Percentiles rank a stretch among this genome's conserved stretches.
phyloP scores from a whole-genome alignment of 139 green algal genomes.

The Microglena sp. region DNA sequence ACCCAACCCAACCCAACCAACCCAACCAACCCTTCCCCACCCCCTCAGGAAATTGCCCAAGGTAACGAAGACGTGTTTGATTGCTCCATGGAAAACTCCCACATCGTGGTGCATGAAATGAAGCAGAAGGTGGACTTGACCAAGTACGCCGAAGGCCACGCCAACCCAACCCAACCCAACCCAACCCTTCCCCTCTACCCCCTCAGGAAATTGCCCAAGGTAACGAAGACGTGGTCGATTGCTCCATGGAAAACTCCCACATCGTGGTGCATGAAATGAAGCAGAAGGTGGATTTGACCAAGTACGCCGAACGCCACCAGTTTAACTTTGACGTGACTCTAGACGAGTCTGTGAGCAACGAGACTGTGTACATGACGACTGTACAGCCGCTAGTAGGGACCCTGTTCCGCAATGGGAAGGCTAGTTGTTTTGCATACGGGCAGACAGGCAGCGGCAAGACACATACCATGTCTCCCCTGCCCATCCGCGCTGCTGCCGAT shows the following conservation, averaged over 20 bases:
- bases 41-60: constrained; percentile 3
- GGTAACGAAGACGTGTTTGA: constrained; percentile 79
- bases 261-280: constrained; percentile 85
- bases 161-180: too few species aligned
- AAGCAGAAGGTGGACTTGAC: constrained; percentile 87
- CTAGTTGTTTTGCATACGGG: constrained; percentile 96
- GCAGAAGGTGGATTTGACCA: constrained; percentile 81
- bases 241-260: constrained; percentile 32
- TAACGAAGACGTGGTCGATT: constrained; percentile 81
- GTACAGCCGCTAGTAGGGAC: constrained; percentile 88
- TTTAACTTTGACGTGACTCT: constrained; percentile 95
- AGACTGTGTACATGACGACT: constrained; percentile 79
- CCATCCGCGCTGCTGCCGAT: constrained; percentile 75
- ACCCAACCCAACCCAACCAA: too few species aligned
- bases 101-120: constrained; percentile 77
- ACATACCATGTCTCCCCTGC: constrained; percentile 92
- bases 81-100: constrained; percentile 37
- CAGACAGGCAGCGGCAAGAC: constrained; percentile 88
- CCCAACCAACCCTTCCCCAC: too few species aligned
- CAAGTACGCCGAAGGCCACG: constrained; percentile 72
- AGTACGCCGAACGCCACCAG: constrained; percentile 69
- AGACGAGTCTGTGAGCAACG: constrained; percentile 79
- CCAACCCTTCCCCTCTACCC: too few species aligned
- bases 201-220: constrained; percentile 4
- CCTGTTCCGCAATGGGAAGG: constrained; percentile 76